Conservation (phyloP, 352 stramenopile genomes). For the Phytophthora ohioensis region DNA sequence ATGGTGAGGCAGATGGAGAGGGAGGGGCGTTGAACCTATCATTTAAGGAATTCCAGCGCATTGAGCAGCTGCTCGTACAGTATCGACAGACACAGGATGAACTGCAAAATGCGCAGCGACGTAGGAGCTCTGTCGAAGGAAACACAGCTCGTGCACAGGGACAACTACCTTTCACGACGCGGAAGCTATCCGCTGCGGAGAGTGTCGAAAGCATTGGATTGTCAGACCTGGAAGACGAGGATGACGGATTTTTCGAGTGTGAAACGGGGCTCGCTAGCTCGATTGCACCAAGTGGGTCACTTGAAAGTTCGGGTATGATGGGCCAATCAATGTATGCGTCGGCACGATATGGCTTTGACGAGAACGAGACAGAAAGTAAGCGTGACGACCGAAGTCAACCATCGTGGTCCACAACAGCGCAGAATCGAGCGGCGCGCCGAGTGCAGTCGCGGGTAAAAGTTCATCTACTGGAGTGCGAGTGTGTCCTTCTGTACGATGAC, state of each 20-base stretch:
- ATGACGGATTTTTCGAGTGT: slow-evolving; percentile 83
- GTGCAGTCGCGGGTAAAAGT: slow-evolving; percentile 77
- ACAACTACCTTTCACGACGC: slow-evolving; percentile 38
- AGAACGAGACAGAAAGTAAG: slow-evolving; percentile 37
- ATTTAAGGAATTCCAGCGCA: slow-evolving; percentile 85
- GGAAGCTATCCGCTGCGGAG: slow-evolving; percentile 74
- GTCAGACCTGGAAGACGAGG: slow-evolving; percentile 87
- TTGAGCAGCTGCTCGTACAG: slow-evolving; percentile 81
- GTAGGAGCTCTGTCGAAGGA: slow-evolving; percentile 30
- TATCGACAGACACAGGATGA: slow-evolving; percentile 86
- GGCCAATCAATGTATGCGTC: slow-evolving; percentile 88
- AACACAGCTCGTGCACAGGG: slow-evolving; percentile 2
- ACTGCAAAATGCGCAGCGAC: slow-evolving; percentile 44
- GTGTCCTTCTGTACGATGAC: slow-evolving; percentile 86
- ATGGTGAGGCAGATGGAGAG: slow-evolving; percentile 43
- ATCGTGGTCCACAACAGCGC: slow-evolving; percentile 46
- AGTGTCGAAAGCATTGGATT: slow-evolving; percentile 84
- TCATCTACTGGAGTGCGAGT: slow-evolving; percentile 78
- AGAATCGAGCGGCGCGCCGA: slow-evolving; percentile 48
- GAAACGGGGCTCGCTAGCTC: slow-evolving; percentile 60
- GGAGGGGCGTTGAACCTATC: slow-evolving; percentile 63
- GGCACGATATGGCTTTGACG: slow-evolving; percentile 61
- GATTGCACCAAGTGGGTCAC: slow-evolving; percentile 42
- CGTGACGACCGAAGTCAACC: slow-evolving; percentile 35
- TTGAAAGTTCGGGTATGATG: slow-evolving; percentile 62